Conservation (phyloP, 495 filamentous ascomycete genomes). For the Ramalina intermedia region DNA sequence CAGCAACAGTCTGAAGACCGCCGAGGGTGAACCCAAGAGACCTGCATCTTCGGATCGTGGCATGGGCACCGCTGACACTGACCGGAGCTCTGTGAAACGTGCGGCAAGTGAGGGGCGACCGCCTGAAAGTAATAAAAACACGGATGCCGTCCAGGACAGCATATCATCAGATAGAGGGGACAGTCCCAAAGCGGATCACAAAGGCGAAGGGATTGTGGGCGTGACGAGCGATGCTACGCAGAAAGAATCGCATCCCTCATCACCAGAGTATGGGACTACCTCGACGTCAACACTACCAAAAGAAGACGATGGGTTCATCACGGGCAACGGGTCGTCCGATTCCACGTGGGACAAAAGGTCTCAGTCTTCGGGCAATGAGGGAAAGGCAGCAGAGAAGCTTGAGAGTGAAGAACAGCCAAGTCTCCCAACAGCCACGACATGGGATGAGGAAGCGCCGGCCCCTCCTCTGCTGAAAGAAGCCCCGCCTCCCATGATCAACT, state of each 20-base stretch:
- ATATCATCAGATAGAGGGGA: neutral
- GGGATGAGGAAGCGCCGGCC: constrained; percentile 36
- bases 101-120: constrained; percentile 14
- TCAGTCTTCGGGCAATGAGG: constrained; percentile 32
- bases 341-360: constrained; percentile 54
- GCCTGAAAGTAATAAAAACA: constrained; percentile 7
- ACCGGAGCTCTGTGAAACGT: constrained; percentile 8
- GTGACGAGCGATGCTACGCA: constrained; percentile 20
- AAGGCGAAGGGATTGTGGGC: constrained; percentile 19
- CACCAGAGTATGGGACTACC: constrained; percentile 51
- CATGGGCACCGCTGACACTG: constrained; percentile 6
- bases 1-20: constrained; percentile 24
- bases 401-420: constrained; percentile 33
- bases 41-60: constrained; percentile 3
- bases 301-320: constrained; percentile 52
- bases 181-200: constrained; percentile 18
- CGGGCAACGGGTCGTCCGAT: constrained; percentile 46
- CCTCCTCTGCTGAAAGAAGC: constrained; percentile 60
- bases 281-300: constrained; percentile 51
- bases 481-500: constrained; percentile 65
- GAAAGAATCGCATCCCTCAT: constrained; percentile 43
- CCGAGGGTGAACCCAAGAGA: constrained; percentile 16
- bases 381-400: constrained; percentile 26
- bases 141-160: neutral
- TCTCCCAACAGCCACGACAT: constrained; percentile 4